Conservation (phyloP, 2,329 filamentous ascomycete genomes). For the Thielaviopsis euricoi region DNA sequence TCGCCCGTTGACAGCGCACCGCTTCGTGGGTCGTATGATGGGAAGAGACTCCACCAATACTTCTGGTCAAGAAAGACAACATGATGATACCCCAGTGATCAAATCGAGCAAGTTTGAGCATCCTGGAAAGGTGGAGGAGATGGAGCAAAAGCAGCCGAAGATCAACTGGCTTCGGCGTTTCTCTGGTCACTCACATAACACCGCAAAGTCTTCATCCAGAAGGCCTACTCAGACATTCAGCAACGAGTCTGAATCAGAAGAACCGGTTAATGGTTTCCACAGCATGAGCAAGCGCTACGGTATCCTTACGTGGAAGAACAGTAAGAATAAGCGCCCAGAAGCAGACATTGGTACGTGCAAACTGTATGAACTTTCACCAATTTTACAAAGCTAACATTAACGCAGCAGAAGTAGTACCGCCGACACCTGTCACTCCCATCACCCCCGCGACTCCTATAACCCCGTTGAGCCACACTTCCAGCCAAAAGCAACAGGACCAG, state of each 20-base stretch:
- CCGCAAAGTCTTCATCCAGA: background rate
- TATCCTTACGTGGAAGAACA: constrained; percentile 39
- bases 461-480: background rate
- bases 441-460: background rate
- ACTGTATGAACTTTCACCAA: background rate
- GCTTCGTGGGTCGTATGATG: constrained; percentile 9
- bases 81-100: background rate
- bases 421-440: background rate
- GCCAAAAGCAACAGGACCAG: constrained; percentile 34
- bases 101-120: background rate
- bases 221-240: background rate
- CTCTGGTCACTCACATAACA: constrained; percentile 8
- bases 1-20: constrained; percentile 6
- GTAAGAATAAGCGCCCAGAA: constrained; percentile 17
- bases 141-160: constrained; percentile 23
- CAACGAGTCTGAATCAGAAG: background rate
- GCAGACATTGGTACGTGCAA: background rate
- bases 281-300: constrained; percentile 35
- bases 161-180: constrained; percentile 34
- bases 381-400: background rate
- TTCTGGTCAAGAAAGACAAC: background rate
- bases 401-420: background rate
- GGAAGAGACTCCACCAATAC: constrained; percentile 4
- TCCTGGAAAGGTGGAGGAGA: constrained; percentile 16
- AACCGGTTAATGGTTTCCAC: background rate